Conservation (phyloP, 768 basidiomycete species). For the Russula virescens region DNA sequence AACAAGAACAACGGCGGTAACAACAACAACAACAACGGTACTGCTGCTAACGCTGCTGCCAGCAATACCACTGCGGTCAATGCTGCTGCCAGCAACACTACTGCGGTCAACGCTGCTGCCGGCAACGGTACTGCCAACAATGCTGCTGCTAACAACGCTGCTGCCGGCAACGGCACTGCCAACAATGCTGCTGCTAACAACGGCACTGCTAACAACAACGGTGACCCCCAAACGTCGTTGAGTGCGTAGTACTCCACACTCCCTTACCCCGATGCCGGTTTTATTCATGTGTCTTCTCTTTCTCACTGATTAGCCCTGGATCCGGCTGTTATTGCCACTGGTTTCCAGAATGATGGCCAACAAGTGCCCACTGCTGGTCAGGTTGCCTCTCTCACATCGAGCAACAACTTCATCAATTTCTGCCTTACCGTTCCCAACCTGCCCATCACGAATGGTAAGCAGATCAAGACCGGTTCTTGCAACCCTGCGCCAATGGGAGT, state of each 20-base stretch:
- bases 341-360: conserved; percentile 52
- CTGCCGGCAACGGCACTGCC: conserved; percentile 4
- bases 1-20: not conserved
- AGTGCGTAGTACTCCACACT: conserved; percentile 25
- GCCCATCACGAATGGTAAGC: conserved; percentile 58
- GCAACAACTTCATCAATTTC: conserved; percentile 72
- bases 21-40: too few species aligned
- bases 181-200: not conserved
- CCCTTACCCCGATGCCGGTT: not conserved
- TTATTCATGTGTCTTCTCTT: not conserved
- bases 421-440: conserved; percentile 43
- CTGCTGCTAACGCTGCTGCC: too few species aligned
- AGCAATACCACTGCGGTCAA: not conserved
- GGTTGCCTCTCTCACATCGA: conserved; percentile 53
- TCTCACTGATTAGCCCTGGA: conserved; percentile 32
- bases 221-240: conserved; percentile 43
- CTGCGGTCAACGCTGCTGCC: too few species aligned
- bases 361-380: conserved; percentile 37
- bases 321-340: conserved; percentile 45
- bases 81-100: not conserved
- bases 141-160: not conserved
- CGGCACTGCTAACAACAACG: not conserved
- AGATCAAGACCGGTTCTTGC: conserved; percentile 47
- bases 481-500: conserved; percentile 59
- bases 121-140: not conserved